These are phyloP conservation scores for Aspergillus sp. DNA, from an alignment of 2,329 filamentous ascomycete genomes.

Conservation along the genomic window DNA sequence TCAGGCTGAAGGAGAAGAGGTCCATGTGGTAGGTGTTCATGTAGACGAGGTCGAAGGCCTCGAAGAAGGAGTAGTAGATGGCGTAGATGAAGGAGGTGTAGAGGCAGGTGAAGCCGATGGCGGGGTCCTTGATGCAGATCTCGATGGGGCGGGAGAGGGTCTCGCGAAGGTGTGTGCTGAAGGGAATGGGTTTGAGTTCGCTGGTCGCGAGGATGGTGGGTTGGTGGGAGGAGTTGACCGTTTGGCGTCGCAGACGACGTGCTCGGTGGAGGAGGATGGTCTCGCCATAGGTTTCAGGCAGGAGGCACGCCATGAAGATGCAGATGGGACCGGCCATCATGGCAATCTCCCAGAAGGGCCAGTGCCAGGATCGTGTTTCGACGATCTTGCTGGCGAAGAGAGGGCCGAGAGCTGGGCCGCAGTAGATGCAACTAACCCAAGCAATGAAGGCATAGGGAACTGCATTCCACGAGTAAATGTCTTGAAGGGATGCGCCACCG, in stretches of 20 bases:
- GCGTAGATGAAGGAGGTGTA: conserved; percentile 62
- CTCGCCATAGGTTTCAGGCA: conserved; percentile 44
- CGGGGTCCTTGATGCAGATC: conserved; percentile 48
- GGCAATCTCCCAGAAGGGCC: conserved; percentile 58
- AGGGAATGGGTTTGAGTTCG: not conserved
- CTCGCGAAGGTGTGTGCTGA: not conserved
- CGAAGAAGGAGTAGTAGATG: conserved; percentile 59
- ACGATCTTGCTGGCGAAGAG: not conserved
- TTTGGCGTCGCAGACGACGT: not conserved
- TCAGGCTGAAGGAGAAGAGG: conserved; percentile 57
- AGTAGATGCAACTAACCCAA: conserved; percentile 54
- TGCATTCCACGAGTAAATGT: conserved; percentile 51
- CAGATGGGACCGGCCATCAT: conserved; percentile 61
- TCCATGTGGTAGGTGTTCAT: conserved; percentile 60
- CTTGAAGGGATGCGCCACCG: conserved; percentile 47
- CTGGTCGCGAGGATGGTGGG: not conserved
- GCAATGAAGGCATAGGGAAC: conserved; percentile 60
- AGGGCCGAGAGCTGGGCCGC: conserved; percentile 56
- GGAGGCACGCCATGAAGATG: conserved; percentile 59
- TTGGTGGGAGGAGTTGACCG: not conserved
- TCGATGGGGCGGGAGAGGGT: not conserved
- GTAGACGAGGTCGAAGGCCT: conserved; percentile 66
- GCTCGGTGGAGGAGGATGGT: conserved; percentile 2
- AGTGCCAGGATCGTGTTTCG: conserved; percentile 52
- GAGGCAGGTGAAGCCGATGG: conserved; percentile 61